Base-by-base conservation (phyloP, 768 basidiomycete species). In the Austroboletus festivus region DNA sequence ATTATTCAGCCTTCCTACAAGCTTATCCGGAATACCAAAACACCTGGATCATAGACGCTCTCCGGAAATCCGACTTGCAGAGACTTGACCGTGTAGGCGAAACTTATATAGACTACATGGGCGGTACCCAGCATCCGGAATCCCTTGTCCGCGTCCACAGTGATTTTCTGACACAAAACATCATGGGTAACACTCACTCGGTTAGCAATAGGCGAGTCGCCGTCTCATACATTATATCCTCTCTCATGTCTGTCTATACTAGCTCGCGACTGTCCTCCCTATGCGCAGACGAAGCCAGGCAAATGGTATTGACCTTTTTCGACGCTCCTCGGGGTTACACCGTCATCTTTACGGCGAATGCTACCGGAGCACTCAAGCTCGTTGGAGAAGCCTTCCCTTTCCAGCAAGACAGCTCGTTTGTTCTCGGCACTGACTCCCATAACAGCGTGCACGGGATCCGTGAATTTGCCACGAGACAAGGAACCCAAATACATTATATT, bases 51-150 rank as follows among this genome's bases (percentile, higher is more conserved):
- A 62, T 89, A 46, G 86, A 89, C 57, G 74, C 78, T 0, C 74
- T 88, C 15, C 79, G 85, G 41, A 72, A 76, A 53, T 81, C 75
- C 0, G 85, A 89, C 63, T 86, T 78, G 54, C 50, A 71, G 5
- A 70, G 85, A 44, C 71, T 86, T 37, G 79, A 83, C 51, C 76
- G 74, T 12, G 69, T 71, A 9, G 80, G 80, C 6, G 86, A 90
- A 69, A 85, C 83, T 9, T 91, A 91, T 50, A 83, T 89, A 51
- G 89, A 92, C 59, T 91, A 86, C 54, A 91, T 91, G 86, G 89
- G 89, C 24, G 88, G 86, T 20, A 79, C 86, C 0, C 71, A 91
- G 28, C 89, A 88, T 54, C 89, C 89, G 11, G 85, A 88, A 56
- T 85, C 82, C 56, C 79, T 92, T 28, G 78, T 91, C 49, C 76